phyloP scores from a whole-genome alignment of 257 asterid species.

The Primulina eburnea region DNA sequence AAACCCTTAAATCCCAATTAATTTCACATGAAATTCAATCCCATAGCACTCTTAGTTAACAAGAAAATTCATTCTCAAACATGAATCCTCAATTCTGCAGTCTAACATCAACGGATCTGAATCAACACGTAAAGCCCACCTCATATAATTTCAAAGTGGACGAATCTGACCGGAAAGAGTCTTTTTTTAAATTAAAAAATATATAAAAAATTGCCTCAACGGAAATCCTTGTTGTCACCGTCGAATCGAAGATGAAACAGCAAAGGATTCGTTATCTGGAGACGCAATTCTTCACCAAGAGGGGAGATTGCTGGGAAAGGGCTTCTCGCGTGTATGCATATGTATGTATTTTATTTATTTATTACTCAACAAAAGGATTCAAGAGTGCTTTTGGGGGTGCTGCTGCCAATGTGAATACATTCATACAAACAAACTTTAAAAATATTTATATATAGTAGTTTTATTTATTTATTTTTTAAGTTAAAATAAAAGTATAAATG shows the following conservation, averaged over 20 bases:
- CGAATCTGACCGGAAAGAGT: neutral
- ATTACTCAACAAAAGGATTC: too few species aligned
- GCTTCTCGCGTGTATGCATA: neutral
- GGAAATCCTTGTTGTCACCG: constrained; percentile 16
- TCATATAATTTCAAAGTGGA: constrained; percentile 1
- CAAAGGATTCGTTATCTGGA: constrained; percentile 1
- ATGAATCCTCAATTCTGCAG: constrained; percentile 22
- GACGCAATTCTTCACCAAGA: constrained; percentile 30
- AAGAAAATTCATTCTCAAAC: constrained; percentile 19
- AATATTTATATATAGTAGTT: too few species aligned
- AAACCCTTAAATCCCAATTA: constrained; percentile 32
- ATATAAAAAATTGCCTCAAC: constrained; percentile 34
- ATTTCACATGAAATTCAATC: constrained; percentile 31
- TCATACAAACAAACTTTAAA: too few species aligned
- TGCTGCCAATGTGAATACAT: too few species aligned
- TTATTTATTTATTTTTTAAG: too few species aligned
- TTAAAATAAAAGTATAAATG: too few species aligned
- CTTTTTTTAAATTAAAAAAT: neutral
- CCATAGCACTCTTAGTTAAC: constrained; percentile 28
- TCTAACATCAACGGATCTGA: constrained; percentile 69
- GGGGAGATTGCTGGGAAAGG: neutral
- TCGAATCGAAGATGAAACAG: constrained; percentile 34
- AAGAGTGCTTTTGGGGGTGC: too few species aligned
- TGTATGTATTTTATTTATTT: neutral
- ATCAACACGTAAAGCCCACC: constrained; percentile 30